phyloP scores from a whole-genome alignment of 73 alveolate genomes.

The Paramecium sexaurelia region DNA sequence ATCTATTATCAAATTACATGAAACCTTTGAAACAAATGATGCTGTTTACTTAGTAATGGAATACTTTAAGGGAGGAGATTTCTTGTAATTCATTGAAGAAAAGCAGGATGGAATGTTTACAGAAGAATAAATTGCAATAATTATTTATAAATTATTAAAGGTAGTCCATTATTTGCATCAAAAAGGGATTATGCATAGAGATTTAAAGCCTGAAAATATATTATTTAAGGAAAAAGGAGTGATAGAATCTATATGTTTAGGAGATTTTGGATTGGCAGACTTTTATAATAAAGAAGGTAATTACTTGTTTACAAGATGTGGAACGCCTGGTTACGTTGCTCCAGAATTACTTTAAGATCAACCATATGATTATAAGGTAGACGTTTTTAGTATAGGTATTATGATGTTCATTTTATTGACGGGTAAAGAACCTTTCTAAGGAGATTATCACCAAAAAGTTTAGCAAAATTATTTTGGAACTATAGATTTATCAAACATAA shows the following conservation, averaged over 20 bases:
- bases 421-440: neutral
- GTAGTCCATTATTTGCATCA: constrained; percentile 73
- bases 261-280: constrained; percentile 83
- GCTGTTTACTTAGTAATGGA: constrained; percentile 47
- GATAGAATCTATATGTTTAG: constrained; percentile 77
- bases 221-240: constrained; percentile 74
- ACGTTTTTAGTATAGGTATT: neutral
- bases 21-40: constrained; percentile 59
- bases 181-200: constrained; percentile 84
- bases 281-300: constrained; percentile 45
- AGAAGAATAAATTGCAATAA: constrained; percentile 35
- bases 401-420: constrained; percentile 11
- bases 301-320: constrained; percentile 78
- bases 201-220: constrained; percentile 87
- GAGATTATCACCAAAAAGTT: neutral
- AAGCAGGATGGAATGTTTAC: constrained; percentile 24
- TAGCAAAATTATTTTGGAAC: neutral
- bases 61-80: constrained; percentile 61
- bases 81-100: neutral
- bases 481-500: neutral
- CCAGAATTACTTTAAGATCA: constrained; percentile 92
- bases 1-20: constrained; percentile 53
- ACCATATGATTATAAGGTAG: constrained; percentile 61
- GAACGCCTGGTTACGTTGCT: constrained; percentile 98
- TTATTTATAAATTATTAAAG: constrained; percentile 37